These are phyloP conservation scores for Rosa persica DNA, from an alignment of 306 rosid species.

Conservation along the genomic window DNA sequence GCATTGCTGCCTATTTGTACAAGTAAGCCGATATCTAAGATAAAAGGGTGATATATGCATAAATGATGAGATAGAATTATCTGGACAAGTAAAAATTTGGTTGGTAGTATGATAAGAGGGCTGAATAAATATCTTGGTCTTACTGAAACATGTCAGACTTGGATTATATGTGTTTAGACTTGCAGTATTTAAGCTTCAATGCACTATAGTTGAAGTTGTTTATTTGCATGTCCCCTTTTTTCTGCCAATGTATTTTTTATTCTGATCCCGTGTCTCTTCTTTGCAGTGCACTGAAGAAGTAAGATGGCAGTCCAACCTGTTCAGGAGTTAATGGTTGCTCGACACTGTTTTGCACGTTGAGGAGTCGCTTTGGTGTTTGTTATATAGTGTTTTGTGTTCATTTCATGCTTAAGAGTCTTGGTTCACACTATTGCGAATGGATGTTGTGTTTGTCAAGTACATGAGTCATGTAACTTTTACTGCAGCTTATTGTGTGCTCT, in stretches of 20 bases:
- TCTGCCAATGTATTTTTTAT: not conserved
- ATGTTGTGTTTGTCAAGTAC: conserved; percentile 12
- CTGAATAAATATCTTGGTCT: not conserved
- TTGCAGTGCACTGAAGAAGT: conserved; percentile 91
- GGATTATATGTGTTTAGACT: not conserved
- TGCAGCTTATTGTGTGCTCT: not conserved
- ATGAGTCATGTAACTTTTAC: conserved; percentile 6
- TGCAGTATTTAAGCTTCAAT: not conserved
- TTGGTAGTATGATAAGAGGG: not conserved
- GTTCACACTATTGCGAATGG: conserved; percentile 8
- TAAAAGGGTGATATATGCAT: not conserved
- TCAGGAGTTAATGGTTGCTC: conserved; percentile 23
- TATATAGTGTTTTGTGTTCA: conserved; percentile 19
- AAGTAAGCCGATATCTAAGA: conserved; percentile 58
- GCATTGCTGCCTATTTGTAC: conserved; percentile 97
- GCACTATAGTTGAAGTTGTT: conserved; percentile 8
- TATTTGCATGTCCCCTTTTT: not conserved
- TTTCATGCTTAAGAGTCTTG: conserved; percentile 22
- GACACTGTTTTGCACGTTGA: conserved; percentile 25
- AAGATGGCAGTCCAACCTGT: conserved; percentile 34
- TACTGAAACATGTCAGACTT: not conserved
- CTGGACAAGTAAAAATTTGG: not conserved
- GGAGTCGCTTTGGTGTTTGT: conserved; percentile 22
- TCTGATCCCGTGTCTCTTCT: conserved; percentile 16
- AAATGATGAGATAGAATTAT: not conserved